These are phyloP conservation scores for Mortierella polycephala DNA, from an alignment of 371 early-diverging fungal genomes.

Conservation along the genomic window DNA sequence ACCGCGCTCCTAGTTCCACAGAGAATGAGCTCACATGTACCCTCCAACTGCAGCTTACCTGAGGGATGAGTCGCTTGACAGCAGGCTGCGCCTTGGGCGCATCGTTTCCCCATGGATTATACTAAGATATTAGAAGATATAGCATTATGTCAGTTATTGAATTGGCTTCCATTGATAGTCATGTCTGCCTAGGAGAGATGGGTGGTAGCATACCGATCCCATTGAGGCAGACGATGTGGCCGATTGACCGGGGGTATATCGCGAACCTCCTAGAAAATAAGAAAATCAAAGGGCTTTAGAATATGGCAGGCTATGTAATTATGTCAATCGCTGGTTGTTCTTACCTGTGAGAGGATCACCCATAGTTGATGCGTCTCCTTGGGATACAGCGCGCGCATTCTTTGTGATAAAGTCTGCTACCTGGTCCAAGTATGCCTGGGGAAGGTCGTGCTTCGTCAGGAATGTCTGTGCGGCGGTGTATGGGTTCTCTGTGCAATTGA, in stretches of 20 bases:
- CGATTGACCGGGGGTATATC: slow-evolving; percentile 39
- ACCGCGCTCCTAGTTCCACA: not conserved
- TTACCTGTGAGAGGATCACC: slow-evolving; percentile 80
- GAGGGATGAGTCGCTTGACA: slow-evolving; percentile 43
- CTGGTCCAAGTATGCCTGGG: slow-evolving; percentile 88
- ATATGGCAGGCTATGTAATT: not conserved
- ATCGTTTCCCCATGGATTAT: slow-evolving; percentile 55
- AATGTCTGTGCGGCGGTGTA: slow-evolving; percentile 94
- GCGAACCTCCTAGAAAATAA: slow-evolving; percentile 27
- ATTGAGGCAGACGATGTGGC: slow-evolving; percentile 8
- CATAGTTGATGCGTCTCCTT: slow-evolving; percentile 55
- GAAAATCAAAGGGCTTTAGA: slow-evolving; percentile 4
- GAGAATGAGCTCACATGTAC: slow-evolving; percentile 14
- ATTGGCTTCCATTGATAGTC: not conserved
- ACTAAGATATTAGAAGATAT: slow-evolving; percentile 4
- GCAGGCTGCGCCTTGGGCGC: slow-evolving; percentile 36
- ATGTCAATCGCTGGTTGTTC: no score
- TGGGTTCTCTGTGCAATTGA: slow-evolving; percentile 94
- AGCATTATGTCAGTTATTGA: not conserved
- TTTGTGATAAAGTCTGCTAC: slow-evolving; percentile 93
- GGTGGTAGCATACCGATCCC: slow-evolving; percentile 28
- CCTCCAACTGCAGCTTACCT: slow-evolving; percentile 34
- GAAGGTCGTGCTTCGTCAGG: slow-evolving; percentile 80
- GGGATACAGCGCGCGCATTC: slow-evolving; percentile 78
- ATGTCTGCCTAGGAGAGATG: not conserved